Evolutionary conservation across 1,284 basidiomycete genomes (phyloP).

Genomic region (Schizophyllum commune): DNA sequence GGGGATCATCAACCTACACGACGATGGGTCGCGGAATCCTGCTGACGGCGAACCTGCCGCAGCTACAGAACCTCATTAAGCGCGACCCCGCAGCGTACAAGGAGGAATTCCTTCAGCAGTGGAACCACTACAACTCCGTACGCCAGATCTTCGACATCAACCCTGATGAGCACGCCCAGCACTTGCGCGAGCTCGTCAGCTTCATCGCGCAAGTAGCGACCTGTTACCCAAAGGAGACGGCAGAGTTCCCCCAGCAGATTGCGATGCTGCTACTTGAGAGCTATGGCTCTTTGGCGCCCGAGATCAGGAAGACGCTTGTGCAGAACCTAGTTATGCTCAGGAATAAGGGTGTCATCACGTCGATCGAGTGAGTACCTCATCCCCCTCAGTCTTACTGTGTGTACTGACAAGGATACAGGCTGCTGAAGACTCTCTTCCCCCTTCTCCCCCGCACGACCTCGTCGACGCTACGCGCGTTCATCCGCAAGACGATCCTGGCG

Average conservation of each 20-base stretch:
- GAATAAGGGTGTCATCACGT: conserved; percentile 89
- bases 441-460: conserved; percentile 80
- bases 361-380: conserved; percentile 68
- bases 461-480: conserved; percentile 79
- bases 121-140: conserved; percentile 91
- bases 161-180: conserved; percentile 72
- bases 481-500: conserved; percentile 93
- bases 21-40: conserved; percentile 53
- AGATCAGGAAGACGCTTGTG: conserved; percentile 76
- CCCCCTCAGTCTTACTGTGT: conserved; percentile 2
- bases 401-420: conserved; percentile 34
- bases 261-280: conserved; percentile 70
- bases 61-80: conserved; percentile 95
- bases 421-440: conserved; percentile 89
- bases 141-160: conserved; percentile 78
- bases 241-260: conserved; percentile 74
- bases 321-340: conserved; percentile 90
- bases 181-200: conserved; percentile 79
- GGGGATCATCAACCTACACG: neutral
- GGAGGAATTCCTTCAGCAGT: conserved; percentile 98
- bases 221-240: conserved; percentile 85
- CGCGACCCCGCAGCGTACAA: conserved; percentile 87
- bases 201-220: conserved; percentile 86
- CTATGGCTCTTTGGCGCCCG: conserved; percentile 65
- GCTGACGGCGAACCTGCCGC: conserved; percentile 66